phyloP scores from a whole-genome alignment of 768 basidiomycete species.

The Phlebiopsis flavidoalba region DNA sequence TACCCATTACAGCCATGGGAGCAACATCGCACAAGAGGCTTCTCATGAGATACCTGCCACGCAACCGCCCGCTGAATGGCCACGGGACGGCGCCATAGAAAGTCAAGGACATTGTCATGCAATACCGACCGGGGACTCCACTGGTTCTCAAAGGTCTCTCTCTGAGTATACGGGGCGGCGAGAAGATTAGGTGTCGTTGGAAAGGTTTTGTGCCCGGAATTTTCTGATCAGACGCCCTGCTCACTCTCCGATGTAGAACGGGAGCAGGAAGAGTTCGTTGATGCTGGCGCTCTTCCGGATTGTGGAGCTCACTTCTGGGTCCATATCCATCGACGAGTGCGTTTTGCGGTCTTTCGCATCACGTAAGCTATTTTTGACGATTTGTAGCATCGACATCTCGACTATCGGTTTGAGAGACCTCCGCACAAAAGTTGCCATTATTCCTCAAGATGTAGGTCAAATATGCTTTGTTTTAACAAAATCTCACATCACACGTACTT shows the following conservation, averaged over 20 bases:
- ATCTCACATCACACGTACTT: background rate
- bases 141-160: constrained; percentile 63
- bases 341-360: constrained; percentile 4
- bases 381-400: constrained; percentile 54
- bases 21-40: constrained; percentile 57
- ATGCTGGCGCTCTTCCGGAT: constrained; percentile 64
- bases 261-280: constrained; percentile 60
- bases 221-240: background rate
- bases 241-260: constrained; percentile 21
- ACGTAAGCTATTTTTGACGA: background rate
- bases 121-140: constrained; percentile 68
- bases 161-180: constrained; percentile 54
- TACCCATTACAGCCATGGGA: constrained; percentile 46
- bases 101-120: constrained; percentile 55
- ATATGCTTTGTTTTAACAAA: constrained; percentile 14
- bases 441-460: constrained; percentile 58
- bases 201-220: constrained; percentile 28
- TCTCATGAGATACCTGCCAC: constrained; percentile 52
- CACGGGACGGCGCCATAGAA: constrained; percentile 52
- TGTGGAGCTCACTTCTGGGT: constrained; percentile 57
- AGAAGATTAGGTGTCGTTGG: constrained; percentile 81
- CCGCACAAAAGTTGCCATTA: constrained; percentile 54
- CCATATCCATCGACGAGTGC: constrained; percentile 60
- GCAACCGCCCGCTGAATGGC: constrained; percentile 61
- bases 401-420: constrained; percentile 63